phyloP scores from a whole-genome alignment of 495 filamentous ascomycete genomes.

The Geoglossum glabrum region DNA sequence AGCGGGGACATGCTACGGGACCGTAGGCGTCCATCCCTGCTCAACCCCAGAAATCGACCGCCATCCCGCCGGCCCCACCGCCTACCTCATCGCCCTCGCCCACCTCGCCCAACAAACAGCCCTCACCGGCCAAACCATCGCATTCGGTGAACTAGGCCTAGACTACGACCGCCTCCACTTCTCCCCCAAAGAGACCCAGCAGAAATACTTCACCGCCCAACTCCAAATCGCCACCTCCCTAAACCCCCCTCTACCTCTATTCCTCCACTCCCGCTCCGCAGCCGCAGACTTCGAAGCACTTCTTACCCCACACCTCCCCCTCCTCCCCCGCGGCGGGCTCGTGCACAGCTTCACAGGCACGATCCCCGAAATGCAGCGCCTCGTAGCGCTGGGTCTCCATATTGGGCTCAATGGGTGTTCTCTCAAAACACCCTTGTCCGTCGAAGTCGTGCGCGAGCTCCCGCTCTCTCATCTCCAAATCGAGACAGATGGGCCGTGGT shows the following conservation, averaged over 20 bases:
- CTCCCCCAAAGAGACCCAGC: conserved; percentile 52
- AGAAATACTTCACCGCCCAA: conserved; percentile 68
- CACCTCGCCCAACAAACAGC: conserved; percentile 28
- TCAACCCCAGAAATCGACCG: conserved; percentile 45
- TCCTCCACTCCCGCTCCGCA: conserved; percentile 76
- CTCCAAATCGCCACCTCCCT: conserved; percentile 57
- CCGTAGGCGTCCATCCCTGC: conserved; percentile 88
- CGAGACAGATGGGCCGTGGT: conserved; percentile 90
- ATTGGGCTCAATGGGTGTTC: conserved; percentile 83
- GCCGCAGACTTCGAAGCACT: conserved; percentile 60
- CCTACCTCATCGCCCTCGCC: conserved; percentile 27
- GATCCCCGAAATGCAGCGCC: conserved; percentile 52
- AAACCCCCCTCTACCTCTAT: conserved; percentile 55
- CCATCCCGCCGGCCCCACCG: conserved; percentile 29
- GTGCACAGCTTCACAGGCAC: conserved; percentile 89
- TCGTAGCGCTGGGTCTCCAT: conserved; percentile 58
- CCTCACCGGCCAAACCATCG: conserved; percentile 36
- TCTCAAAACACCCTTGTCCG: conserved; percentile 78
- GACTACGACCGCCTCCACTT: conserved; percentile 86
- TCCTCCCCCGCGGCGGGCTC: conserved; percentile 49
- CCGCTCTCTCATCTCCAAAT: conserved; percentile 59
- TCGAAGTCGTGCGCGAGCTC: conserved; percentile 58
- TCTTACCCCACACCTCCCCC: conserved; percentile 27
- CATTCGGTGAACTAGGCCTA: conserved; percentile 88
- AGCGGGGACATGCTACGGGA: conserved; percentile 71